Conservation (phyloP, 1,139 yeast genomes). For the Yamadazyma sp. region DNA sequence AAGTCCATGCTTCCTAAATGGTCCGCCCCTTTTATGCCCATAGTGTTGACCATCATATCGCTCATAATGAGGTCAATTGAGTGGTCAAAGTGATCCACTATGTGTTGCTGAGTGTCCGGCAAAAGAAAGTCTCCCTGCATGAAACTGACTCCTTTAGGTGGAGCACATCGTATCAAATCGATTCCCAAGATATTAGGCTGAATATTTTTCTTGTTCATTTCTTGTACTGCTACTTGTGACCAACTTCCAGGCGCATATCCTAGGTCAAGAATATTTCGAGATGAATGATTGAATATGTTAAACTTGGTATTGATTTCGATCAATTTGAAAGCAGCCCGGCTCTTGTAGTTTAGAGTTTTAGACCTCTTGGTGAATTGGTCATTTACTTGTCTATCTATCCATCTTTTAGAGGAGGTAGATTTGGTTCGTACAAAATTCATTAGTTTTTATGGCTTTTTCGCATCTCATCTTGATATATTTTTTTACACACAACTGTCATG, state of each 20-base stretch:
- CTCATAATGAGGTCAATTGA: constrained; percentile 38
- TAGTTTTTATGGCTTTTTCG: constrained; percentile 6
- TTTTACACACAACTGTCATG: constrained; percentile 10
- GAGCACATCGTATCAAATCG: constrained; percentile 39
- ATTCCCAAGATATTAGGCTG: constrained; percentile 31
- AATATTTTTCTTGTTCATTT: constrained; percentile 17
- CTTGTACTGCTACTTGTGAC: constrained; percentile 43
- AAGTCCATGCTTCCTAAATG: constrained; percentile 48
- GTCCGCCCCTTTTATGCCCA: constrained; percentile 43
- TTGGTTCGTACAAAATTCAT: constrained; percentile 9
- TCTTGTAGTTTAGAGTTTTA: constrained; percentile 58
- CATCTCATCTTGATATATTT: constrained; percentile 17
- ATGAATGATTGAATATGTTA: constrained; percentile 49
- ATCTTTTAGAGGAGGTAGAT: constrained; percentile 47
- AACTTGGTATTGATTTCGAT: constrained; percentile 67
- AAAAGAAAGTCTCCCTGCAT: constrained; percentile 44
- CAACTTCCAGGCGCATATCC: constrained; percentile 54
- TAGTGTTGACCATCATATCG: constrained; percentile 52
- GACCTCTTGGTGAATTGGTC: constrained; percentile 72
- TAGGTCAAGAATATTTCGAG: constrained; percentile 71
- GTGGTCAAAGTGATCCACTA: constrained; percentile 13
- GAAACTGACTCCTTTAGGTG: constrained; percentile 41
- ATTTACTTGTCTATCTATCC: constrained; percentile 69
- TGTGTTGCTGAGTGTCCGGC: constrained; percentile 30
- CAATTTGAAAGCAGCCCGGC: constrained; percentile 90